Evolutionary conservation across 2,329 filamentous ascomycete species (phyloP), one percentile per base, ranked within the genome.

Genomic region (Aspergillus niger): DNA sequence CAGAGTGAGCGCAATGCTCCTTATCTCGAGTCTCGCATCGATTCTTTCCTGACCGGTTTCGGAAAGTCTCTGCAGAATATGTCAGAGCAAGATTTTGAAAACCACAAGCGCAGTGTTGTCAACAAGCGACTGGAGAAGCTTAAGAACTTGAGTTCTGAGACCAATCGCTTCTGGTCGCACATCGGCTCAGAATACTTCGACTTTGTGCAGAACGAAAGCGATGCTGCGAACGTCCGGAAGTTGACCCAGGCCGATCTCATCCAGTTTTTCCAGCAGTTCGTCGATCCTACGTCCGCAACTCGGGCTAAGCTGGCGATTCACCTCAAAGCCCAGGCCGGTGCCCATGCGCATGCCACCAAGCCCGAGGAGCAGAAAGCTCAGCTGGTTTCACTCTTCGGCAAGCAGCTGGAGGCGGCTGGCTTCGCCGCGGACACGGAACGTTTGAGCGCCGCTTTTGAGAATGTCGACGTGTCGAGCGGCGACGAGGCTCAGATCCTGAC

Each of bases 131-230:
- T 96, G 22, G 93, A 98, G 78, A 97, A 96, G 76, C 77, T 96
- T 68, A 97, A 97, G 83, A 98, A 97, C 67, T 80, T 99, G 50
- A 86, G 89, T 61, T 90, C 94, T 65, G 95, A 99, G 79, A 92
- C 89, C 5, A 85, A 83, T 58, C 85, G 91, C 48, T 89, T 96
- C 73, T 97, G 92, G 93, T 83, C 83, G 54, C 91, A 97, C 70
- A 91, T 99, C 67, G 85, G 86, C 54, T 90, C 85, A 55, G 93
- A 97, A 73, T 91, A 89, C 67, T 96, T 93, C 74, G 92, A 97
- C 76, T 99, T 98, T 76, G 84, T 92, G 70, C 87, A 90, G 73
- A 86, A 94, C 50, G 89, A 91, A 66, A 84, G 85, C 50, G 94
- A 98, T 72, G 93, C 91, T 8, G 86, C 85, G 30, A 80, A 87